phyloP scores from a whole-genome alignment of 1,139 yeast genomes.

The Geotrichum bryndzae region DNA sequence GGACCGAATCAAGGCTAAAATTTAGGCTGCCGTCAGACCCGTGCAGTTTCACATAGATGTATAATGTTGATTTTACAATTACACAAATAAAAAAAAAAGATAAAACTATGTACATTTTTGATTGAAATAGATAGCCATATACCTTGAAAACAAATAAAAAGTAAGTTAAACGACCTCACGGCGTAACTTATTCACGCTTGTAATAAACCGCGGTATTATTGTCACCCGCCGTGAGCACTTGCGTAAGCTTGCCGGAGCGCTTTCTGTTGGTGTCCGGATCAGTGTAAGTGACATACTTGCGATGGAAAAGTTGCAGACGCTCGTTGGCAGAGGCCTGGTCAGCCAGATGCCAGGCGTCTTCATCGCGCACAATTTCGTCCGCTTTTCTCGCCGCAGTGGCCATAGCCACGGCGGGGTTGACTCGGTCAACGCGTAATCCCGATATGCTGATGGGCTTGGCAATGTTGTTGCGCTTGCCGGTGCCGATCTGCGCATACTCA shows the following conservation, averaged over 20 bases:
- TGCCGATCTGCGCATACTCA: constrained; percentile 76
- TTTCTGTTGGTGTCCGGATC: constrained; percentile 24
- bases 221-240: constrained; percentile 58
- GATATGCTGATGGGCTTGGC: constrained; percentile 49
- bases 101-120: background rate
- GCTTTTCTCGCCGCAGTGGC: constrained; percentile 14
- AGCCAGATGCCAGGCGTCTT: constrained; percentile 1
- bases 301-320: constrained; percentile 44
- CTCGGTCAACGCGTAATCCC: constrained; percentile 17
- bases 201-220: constrained; percentile 58
- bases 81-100: background rate
- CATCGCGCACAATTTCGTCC: constrained; percentile 27
- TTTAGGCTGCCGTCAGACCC: background rate
- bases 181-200: constrained; percentile 10
- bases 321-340: constrained; percentile 35
- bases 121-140: background rate
- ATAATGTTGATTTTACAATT: background rate
- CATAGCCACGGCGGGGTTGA: constrained; percentile 12
- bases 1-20: background rate
- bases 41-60: background rate
- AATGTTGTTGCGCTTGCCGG: constrained; percentile 60
- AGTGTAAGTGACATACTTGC: constrained; percentile 27
- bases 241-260: constrained; percentile 39
- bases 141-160: background rate
- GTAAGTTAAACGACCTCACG: background rate